Evolutionary conservation across 2,329 filamentous ascomycete species (phyloP).

Genomic region (Myriosclerotinia curreyana): DNA sequence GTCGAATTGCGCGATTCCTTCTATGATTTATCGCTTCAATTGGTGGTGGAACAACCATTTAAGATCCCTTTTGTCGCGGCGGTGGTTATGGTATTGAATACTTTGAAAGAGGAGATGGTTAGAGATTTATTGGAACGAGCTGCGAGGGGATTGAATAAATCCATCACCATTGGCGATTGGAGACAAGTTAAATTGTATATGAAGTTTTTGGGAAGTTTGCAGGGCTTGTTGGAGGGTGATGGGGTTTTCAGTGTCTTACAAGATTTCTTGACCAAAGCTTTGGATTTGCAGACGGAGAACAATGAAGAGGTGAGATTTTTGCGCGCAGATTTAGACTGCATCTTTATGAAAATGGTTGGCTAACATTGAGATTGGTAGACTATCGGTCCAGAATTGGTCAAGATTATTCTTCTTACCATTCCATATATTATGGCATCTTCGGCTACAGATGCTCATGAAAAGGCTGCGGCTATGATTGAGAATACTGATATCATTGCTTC

Average conservation of each 20-base stretch:
- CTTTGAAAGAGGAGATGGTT: slow-evolving; percentile 70
- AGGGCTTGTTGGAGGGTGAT: slow-evolving; percentile 75
- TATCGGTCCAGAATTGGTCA: slow-evolving; percentile 82
- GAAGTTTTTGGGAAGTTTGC: slow-evolving; percentile 84
- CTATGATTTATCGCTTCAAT: slow-evolving; percentile 68
- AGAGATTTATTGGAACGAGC: slow-evolving; percentile 65
- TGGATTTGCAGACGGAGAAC: slow-evolving; percentile 86
- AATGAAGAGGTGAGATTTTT: slow-evolving; percentile 76
- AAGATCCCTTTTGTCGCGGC: slow-evolving; percentile 95
- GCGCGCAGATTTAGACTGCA: slow-evolving; percentile 32
- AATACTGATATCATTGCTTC: slow-evolving; percentile 94
- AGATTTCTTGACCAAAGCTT: slow-evolving; percentile 87
- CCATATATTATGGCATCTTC: slow-evolving; percentile 81
- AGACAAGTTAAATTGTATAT: slow-evolving; percentile 86
- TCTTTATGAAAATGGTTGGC: slow-evolving; percentile 19
- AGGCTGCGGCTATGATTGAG: slow-evolving; percentile 76
- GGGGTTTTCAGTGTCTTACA: slow-evolving; percentile 83
- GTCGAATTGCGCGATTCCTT: slow-evolving; percentile 72
- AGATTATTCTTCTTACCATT: slow-evolving; percentile 91
- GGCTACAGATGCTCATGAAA: slow-evolving; percentile 66
- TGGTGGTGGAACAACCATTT: slow-evolving; percentile 86
- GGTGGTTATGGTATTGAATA: slow-evolving; percentile 76
- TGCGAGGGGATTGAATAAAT: slow-evolving; percentile 59
- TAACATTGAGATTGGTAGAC: slow-evolving; percentile 45
- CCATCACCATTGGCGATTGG: slow-evolving; percentile 74